phyloP scores from a whole-genome alignment of 2,329 filamentous ascomycete species.

The Dactylella cylindrospora region DNA sequence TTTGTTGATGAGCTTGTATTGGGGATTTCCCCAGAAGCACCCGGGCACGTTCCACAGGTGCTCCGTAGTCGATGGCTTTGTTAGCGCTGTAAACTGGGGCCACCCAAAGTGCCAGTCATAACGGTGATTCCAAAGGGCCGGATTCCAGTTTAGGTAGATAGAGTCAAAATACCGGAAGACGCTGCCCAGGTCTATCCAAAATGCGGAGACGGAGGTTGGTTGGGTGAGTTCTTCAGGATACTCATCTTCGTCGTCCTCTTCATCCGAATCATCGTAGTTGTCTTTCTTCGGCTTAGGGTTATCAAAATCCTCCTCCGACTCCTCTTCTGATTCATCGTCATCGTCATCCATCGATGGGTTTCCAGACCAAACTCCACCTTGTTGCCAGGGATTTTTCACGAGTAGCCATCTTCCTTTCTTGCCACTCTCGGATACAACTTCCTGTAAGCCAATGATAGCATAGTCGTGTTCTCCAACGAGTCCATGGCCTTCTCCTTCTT shows the following conservation, averaged over 20 bases:
- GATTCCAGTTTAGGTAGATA: slow-evolving; percentile 97
- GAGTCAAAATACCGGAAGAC: slow-evolving; percentile 91
- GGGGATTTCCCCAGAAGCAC: slow-evolving; percentile 67
- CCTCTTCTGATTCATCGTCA: slow-evolving; percentile 41
- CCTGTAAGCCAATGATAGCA: slow-evolving; percentile 77
- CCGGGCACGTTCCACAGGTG: slow-evolving; percentile 50
- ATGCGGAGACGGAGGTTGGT: slow-evolving; percentile 67
- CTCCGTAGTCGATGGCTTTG: slow-evolving; percentile 52
- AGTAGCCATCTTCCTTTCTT: slow-evolving; percentile 67
- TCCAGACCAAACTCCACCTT: slow-evolving; percentile 73
- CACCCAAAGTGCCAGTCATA: slow-evolving; percentile 91
- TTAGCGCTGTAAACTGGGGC: slow-evolving; percentile 61
- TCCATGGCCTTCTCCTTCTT: slow-evolving; percentile 77
- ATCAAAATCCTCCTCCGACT: slow-evolving; percentile 24
- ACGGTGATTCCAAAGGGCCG: slow-evolving; percentile 73
- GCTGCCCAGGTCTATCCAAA: slow-evolving; percentile 89
- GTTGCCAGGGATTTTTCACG: slow-evolving; percentile 94
- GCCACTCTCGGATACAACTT: slow-evolving; percentile 55
- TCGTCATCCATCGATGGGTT: slow-evolving; percentile 46
- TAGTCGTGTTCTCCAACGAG: slow-evolving; percentile 92
- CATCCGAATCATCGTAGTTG: slow-evolving; percentile 19
- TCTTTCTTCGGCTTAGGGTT: slow-evolving; percentile 17
- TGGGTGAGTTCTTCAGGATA: slow-evolving; percentile 49
- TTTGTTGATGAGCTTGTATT: slow-evolving; percentile 64
- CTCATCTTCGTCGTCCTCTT: slow-evolving; percentile 45